phyloP scores from a whole-genome alignment of 345 rosid genomes.

The Laguncularia racemosa region DNA sequence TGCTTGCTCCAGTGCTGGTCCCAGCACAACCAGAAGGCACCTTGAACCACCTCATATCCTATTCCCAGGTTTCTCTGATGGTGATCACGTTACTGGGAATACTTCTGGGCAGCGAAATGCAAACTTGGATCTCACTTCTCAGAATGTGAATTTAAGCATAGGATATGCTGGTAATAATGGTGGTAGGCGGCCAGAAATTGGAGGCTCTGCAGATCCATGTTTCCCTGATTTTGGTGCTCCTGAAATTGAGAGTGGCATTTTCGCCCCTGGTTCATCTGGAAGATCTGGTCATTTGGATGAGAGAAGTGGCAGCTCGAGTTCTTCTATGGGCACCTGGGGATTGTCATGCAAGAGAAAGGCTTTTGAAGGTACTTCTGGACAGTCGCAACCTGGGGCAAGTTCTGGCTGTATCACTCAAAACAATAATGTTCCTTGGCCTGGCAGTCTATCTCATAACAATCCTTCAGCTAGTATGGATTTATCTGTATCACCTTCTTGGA shows the following conservation, averaged over 20 bases:
- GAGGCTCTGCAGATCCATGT: conserved; percentile 19
- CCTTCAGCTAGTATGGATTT: conserved; percentile 55
- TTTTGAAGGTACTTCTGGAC: conserved; percentile 72
- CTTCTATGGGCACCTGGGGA: conserved; percentile 64
- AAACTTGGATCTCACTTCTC: conserved; percentile 34
- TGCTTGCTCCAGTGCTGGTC: conserved; percentile 23
- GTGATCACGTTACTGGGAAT: conserved; percentile 33
- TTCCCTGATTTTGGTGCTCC: conserved; percentile 16
- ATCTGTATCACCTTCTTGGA: conserved; percentile 36
- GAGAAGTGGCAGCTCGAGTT: conserved; percentile 39
- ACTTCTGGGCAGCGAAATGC: conserved; percentile 44
- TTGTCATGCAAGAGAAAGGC: conserved; percentile 87
- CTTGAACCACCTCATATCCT: conserved; percentile 23
- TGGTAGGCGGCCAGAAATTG: conserved; percentile 25
- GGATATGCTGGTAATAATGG: conserved; percentile 30
- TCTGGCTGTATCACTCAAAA: conserved; percentile 42
- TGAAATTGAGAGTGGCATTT: conserved; percentile 23
- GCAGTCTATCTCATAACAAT: conserved; percentile 26
- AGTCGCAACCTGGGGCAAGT: conserved; percentile 42
- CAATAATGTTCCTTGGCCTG: conserved; percentile 36
- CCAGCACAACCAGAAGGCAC: conserved; percentile 46
- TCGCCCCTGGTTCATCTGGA: conserved; percentile 47
- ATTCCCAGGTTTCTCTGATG: conserved; percentile 28
- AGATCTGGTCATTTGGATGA: conserved; percentile 52
- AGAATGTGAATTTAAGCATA: conserved; percentile 25